Percentiles rank a stretch among this genome's conserved stretches.
Conservation (phyloP, 2,329 filamentous ascomycete species). For the Sclerotinia sclerotiorum region DNA sequence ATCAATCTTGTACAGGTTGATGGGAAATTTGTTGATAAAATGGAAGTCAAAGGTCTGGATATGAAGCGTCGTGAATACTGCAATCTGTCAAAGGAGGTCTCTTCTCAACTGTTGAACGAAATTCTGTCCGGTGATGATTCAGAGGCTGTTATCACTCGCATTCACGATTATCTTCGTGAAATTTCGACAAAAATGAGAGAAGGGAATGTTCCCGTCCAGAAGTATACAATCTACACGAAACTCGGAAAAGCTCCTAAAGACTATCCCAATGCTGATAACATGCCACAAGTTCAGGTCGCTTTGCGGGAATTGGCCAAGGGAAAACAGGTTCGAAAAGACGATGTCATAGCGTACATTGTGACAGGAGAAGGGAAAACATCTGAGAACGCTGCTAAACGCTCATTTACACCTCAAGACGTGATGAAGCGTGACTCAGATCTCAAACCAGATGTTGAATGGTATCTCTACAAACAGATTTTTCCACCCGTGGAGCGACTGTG, state of each 20-base stretch:
- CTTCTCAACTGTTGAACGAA: conserved; percentile 84
- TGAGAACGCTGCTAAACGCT: conserved; percentile 80
- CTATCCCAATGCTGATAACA: conserved; percentile 89
- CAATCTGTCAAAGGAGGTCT: conserved; percentile 91
- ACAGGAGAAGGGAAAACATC: conserved; percentile 67
- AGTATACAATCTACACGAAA: conserved; percentile 98
- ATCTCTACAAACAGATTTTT: conserved; percentile 97
- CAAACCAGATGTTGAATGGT: conserved; percentile 92
- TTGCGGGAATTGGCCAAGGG: conserved; percentile 83
- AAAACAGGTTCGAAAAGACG: conserved; percentile 85
- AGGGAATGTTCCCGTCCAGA: conserved; percentile 69
- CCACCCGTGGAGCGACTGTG: conserved; percentile 97
- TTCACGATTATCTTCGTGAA: conserved; percentile 89
- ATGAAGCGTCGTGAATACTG: conserved; percentile 99
- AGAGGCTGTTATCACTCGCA: conserved; percentile 81
- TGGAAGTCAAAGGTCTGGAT: conserved; percentile 97
- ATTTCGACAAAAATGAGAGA: conserved; percentile 85
- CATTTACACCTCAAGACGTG: conserved; percentile 82
- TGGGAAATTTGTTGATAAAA: conserved; percentile 87
- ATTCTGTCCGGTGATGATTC: conserved; percentile 92
- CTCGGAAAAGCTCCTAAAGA: conserved; percentile 91
- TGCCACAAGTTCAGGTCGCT: conserved; percentile 97
- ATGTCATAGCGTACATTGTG: conserved; percentile 95
- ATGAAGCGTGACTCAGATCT: conserved; percentile 73
- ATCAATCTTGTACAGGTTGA: conserved; percentile 89